phyloP scores from a whole-genome alignment of 306 rosid species.

The Rosa rugosa region DNA sequence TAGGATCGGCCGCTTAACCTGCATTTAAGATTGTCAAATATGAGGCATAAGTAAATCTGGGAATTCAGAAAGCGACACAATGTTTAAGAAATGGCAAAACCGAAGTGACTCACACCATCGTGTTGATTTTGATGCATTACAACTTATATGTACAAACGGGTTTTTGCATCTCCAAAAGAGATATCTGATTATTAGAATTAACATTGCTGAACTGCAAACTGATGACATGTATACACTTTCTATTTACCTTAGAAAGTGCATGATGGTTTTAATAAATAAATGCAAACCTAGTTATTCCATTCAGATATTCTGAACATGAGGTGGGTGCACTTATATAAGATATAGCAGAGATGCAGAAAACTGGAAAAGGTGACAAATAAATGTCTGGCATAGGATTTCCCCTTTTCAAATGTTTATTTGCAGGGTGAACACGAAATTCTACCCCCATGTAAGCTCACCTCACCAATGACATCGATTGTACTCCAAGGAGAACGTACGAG shows the following conservation, averaged over 20 bases:
- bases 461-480: constrained; percentile 79
- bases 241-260: neutral
- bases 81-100: neutral
- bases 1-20: constrained; percentile 96
- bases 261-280: neutral
- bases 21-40: constrained; percentile 26
- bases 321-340: neutral
- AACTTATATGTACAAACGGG: neutral
- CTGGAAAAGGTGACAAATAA: constrained; percentile 6
- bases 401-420: neutral
- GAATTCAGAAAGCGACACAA: neutral
- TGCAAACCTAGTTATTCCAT: neutral
- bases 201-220: neutral
- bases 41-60: constrained; percentile 17
- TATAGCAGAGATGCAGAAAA: constrained; percentile 5
- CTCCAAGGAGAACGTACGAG: constrained; percentile 96
- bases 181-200: neutral
- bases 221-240: neutral
- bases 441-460: constrained; percentile 51
- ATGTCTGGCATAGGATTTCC: constrained; percentile 1
- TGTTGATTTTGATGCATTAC: neutral
- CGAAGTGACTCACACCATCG: neutral
- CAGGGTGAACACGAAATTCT: constrained; percentile 17
- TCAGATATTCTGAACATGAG: neutral
- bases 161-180: neutral